Conservation (phyloP, 1,284 basidiomycete species). For the Agaricales sp. region DNA sequence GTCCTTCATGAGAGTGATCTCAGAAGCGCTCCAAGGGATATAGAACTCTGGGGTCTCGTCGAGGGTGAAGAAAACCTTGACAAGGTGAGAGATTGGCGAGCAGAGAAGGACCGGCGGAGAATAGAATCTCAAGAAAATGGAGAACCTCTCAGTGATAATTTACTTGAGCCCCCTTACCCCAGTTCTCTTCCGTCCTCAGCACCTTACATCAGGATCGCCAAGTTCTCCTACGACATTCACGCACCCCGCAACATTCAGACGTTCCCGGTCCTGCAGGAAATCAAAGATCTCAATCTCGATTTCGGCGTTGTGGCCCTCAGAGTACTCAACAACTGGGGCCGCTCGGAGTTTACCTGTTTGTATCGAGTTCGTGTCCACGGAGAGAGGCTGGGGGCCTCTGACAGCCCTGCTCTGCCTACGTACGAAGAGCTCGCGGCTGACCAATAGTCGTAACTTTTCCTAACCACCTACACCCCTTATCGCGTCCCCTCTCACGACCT, state of each 20-base stretch:
- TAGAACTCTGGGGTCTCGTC: conserved; percentile 85
- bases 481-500: too few relatives aligned
- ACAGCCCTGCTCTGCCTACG: not conserved
- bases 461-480: not conserved
- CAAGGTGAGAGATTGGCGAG: conserved; percentile 43
- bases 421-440: not conserved
- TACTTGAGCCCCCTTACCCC: conserved; percentile 35
- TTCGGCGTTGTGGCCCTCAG: conserved; percentile 74
- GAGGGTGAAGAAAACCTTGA: conserved; percentile 65
- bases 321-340: conserved; percentile 83
- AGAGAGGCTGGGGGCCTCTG: conserved; percentile 16
- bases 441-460: conserved; percentile 2
- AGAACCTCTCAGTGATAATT: conserved; percentile 23
- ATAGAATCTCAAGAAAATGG: conserved; percentile 28
- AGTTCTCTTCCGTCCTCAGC: conserved; percentile 38
- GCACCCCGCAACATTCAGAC: conserved; percentile 71
- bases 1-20: conserved; percentile 49
- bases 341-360: conserved; percentile 75
- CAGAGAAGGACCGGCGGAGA: conserved; percentile 25
- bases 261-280: conserved; percentile 65
- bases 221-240: conserved; percentile 73
- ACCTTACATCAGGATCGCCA: conserved; percentile 65
- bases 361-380: conserved; percentile 83
- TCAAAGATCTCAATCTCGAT: conserved; percentile 62
- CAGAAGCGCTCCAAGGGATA: conserved; percentile 70